Evolutionary conservation across 805 yeast genomes (phyloP).

Genomic region (Blastobotrys chiropterorum): DNA sequence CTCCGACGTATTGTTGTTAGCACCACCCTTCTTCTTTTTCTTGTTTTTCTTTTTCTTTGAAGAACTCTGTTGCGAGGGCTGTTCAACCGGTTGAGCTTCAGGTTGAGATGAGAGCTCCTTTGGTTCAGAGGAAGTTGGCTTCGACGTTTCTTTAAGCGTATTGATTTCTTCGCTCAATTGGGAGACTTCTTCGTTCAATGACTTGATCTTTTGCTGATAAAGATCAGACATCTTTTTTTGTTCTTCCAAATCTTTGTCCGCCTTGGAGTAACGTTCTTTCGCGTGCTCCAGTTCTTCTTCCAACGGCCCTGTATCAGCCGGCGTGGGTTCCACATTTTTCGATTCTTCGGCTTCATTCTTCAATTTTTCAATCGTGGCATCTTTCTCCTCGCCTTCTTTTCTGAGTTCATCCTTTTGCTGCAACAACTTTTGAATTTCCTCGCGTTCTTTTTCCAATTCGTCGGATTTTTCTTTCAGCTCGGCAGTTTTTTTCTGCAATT

Average conservation of each 20-base stretch:
- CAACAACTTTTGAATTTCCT: conserved; percentile 5
- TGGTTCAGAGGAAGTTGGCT: conserved; percentile 1
- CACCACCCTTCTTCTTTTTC: conserved; percentile 25
- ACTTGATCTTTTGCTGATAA: conserved; percentile 4
- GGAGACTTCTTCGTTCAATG: conserved; percentile 1
- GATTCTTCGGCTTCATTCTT: conserved; percentile 6
- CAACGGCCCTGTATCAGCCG: conserved; percentile 5
- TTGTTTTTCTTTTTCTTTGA: conserved; percentile 26
- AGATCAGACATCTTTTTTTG: conserved; percentile 4
- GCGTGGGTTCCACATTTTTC: conserved; percentile 2
- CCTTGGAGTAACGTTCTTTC: background rate
- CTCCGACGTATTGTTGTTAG: conserved; percentile 3
- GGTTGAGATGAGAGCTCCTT: conserved; percentile 1
- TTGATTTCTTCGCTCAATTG: background rate
- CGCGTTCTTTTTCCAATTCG: background rate
- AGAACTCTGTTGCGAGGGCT: background rate
- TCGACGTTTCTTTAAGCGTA: background rate
- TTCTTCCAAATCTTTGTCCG: conserved; percentile 7
- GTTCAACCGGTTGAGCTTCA: conserved; percentile 1
- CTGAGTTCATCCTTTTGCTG: conserved; percentile 7
- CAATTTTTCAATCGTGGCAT: conserved; percentile 3
- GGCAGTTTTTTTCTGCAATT: background rate
- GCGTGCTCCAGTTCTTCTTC: conserved; percentile 8
- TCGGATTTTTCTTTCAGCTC: conserved; percentile 12
- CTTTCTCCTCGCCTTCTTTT: conserved; percentile 10